Evolutionary conservation across 2,329 filamentous ascomycete genomes (phyloP), one percentile per base, ranked within the genome.

Genomic region (Colletotrichum gloeosporioides): DNA sequence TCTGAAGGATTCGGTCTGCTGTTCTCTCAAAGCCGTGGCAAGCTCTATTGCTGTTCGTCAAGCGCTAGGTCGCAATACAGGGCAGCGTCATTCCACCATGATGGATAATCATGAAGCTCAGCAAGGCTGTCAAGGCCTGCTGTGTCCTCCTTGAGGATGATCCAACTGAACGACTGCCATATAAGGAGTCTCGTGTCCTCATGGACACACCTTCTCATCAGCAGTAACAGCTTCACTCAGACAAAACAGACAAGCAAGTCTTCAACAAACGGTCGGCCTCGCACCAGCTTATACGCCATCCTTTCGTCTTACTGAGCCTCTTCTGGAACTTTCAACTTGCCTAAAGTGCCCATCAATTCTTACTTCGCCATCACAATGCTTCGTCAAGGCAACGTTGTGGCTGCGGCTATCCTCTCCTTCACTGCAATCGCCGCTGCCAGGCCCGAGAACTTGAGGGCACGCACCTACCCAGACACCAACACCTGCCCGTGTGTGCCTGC

Each of bases 301-400:
- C 4, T n/a, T 8, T 25, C 31, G 18, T 34, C 31, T 22, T 13
- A 53, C n/a, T 10, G n/a, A 8, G 6, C 59, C 29, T 32, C 16
- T 31, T 25, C 22, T 18, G 25, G 55, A 16, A 63, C 6, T 63
- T 36, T 25, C n/a, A n/a, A 2, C 32, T 64, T 39, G 18, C 31
- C 32, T 18, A 4, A 29, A 9, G 12, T 39, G 18, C 49, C 27
- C 22, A 65, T 31, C 12, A 9, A 32, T 18, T 44, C 15, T 29
- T n/a, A 15, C 10, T 25, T 78, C 12, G 10, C 44, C n/a, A 13
- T 84, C 44, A 83, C 81, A 25, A 72, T 67, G 66, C n/a, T 69
- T 22, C 12, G 29, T 9, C 64, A 69, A 53, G n/a, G 22, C 22
- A 69, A 29, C 34, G 39, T 69, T 9, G 27, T 74, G 65, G 36